These are phyloP conservation scores for Salix arbutifolia DNA, from an alignment of 345 rosid species.

Conservation along the genomic window DNA sequence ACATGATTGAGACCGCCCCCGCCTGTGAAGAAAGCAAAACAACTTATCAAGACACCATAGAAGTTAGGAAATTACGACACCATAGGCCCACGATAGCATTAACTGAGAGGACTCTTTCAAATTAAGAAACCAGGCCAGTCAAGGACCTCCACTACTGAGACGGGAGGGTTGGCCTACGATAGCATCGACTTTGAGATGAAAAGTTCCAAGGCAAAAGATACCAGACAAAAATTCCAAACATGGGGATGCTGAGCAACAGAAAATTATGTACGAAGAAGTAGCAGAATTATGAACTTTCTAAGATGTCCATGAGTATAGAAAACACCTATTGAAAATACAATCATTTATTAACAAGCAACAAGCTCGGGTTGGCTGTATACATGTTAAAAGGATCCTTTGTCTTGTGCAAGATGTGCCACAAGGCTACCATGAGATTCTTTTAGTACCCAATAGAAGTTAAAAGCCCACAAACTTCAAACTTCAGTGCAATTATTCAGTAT, in stretches of 20 bases:
- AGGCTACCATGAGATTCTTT: neutral
- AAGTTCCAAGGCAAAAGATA: neutral
- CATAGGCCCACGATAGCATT: neutral
- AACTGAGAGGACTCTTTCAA: slow-evolving; percentile 31
- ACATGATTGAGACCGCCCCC: slow-evolving; percentile 54
- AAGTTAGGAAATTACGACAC: neutral
- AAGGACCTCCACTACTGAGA: neutral
- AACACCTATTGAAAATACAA: neutral
- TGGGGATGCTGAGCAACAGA: neutral
- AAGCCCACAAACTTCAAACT: neutral
- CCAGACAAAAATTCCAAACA: neutral
- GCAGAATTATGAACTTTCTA: neutral
- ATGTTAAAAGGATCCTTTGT: neutral
- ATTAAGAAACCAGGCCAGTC: neutral
- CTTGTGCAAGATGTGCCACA: neutral
- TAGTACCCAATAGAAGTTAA: neutral
- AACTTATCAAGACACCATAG: slow-evolving; percentile 45
- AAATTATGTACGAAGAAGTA: neutral
- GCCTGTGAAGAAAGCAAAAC: slow-evolving; percentile 50
- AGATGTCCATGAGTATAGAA: neutral
- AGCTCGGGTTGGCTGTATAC: neutral
- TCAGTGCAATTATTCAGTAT: neutral
- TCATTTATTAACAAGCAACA: neutral
- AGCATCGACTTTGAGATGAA: neutral
- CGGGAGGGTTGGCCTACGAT: neutral